These are phyloP conservation scores for Pestalotiopsis sp. DNA, from an alignment of 2,329 filamentous ascomycete genomes.

Conservation along the genomic window DNA sequence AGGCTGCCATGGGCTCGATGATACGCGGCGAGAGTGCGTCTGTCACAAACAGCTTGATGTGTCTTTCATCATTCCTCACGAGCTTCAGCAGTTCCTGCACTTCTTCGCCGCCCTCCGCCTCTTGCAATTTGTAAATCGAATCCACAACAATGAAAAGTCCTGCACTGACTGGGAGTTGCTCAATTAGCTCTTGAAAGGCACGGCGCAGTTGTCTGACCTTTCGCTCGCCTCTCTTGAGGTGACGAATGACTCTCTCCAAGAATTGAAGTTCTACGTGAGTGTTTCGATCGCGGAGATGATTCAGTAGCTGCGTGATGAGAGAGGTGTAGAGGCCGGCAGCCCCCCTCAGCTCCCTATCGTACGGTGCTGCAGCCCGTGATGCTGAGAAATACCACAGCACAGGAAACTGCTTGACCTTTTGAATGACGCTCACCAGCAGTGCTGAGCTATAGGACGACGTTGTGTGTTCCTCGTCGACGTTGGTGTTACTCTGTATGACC, in stretches of 20 bases:
- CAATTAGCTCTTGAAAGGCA: neutral
- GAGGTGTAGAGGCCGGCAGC: constrained; percentile 9
- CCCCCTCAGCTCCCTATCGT: neutral
- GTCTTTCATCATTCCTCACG: neutral
- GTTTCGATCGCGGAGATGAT: constrained; percentile 3
- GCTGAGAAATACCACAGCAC: constrained; percentile 15
- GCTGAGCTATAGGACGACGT: constrained; percentile 12
- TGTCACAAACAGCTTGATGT: constrained; percentile 6
- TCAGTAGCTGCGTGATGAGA: constrained; percentile 16
- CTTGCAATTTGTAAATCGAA: neutral
- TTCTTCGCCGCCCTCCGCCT: neutral
- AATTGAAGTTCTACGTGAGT: constrained; percentile 13
- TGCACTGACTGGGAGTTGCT: neutral
- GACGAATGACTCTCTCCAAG: constrained; percentile 11
- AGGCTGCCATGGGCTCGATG: neutral
- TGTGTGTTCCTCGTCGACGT: constrained; percentile 2
- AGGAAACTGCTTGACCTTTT: constrained; percentile 13
- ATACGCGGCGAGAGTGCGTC: constrained; percentile 1
- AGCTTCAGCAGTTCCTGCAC: neutral
- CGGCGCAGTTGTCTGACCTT: neutral
- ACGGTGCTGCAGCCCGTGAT: neutral
- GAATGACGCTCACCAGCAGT: constrained; percentile 12
- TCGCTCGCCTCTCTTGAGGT: neutral
- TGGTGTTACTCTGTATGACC: constrained; percentile 13
- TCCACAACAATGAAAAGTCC: constrained; percentile 2